Evolutionary conservation across 1,284 basidiomycete genomes (phyloP).

Genomic region (Apiotrichum akiyoshidainum): DNA sequence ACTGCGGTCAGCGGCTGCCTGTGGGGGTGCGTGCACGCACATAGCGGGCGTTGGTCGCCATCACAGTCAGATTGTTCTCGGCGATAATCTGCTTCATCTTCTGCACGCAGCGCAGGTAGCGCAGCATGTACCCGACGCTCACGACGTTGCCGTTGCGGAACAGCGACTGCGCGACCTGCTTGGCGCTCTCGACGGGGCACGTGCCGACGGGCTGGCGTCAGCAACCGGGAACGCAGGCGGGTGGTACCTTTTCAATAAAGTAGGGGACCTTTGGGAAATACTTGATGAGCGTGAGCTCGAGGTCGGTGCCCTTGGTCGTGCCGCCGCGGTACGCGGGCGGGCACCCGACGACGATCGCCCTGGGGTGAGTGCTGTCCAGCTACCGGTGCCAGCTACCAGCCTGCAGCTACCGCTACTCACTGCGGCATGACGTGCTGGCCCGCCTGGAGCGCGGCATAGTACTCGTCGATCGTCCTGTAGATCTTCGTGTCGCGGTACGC

Average conservation of each 20-base stretch:
- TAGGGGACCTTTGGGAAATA: slow-evolving; percentile 85
- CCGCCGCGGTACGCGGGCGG: slow-evolving; percentile 92
- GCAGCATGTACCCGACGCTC: slow-evolving; percentile 88
- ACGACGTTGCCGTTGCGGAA: slow-evolving; percentile 70
- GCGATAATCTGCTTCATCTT: slow-evolving; percentile 97
- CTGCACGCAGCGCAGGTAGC: slow-evolving; percentile 91
- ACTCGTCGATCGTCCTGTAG: slow-evolving; percentile 84
- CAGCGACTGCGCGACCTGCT: slow-evolving; percentile 68
- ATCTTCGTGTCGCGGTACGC: slow-evolving; percentile 90
- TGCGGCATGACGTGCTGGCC: slow-evolving; percentile 51
- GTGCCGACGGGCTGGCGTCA: slow-evolving; percentile 69
- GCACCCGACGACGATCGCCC: slow-evolving; percentile 81
- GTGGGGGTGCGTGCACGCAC: slow-evolving; percentile 51
- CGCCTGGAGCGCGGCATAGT: slow-evolving; percentile 62
- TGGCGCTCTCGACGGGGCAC: slow-evolving; percentile 60
- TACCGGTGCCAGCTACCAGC: slow-evolving; percentile 21
- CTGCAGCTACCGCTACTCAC: slow-evolving; percentile 29
- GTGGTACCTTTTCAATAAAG: slow-evolving; percentile 76
- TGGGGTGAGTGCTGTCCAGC: slow-evolving; percentile 15
- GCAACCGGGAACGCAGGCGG: background rate
- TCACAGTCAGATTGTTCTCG: slow-evolving; percentile 92
- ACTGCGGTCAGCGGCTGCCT: slow-evolving; percentile 28
- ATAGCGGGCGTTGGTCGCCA: slow-evolving; percentile 94
- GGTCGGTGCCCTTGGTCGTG: slow-evolving; percentile 70
- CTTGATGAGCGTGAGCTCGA: slow-evolving; percentile 86